Base-by-base conservation (phyloP, 345 rosid genomes). In the Bruguiera parviflora region DNA sequence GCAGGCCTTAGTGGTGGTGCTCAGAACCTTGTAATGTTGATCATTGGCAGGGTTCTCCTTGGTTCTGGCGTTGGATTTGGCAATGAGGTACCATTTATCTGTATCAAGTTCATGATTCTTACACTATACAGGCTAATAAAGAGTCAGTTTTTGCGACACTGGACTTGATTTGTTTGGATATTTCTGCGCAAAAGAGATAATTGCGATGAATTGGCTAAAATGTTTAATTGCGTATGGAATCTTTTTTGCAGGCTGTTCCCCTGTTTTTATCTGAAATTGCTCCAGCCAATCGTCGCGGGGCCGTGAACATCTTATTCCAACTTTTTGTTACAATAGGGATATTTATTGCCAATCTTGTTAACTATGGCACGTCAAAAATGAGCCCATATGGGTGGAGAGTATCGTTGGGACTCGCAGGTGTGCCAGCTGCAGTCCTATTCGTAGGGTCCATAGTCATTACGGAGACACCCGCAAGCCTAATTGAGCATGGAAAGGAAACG, bases 211-310 rank as follows among this genome's bases (percentile, higher is more conserved):
- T 43, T 43, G 49, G 18, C 19, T 43, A 13, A 43, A 43, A 43
- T 43, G 18, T 13, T 39, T 27, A 15, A 16, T 5, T 51, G 13
- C 27, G 0, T 57, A 11, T 21, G 1, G 31, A 21, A 5, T 39
- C 32, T 25, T 24, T 51, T 39, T 37, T 71, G 31, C 83, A 85
- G 90, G 88, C 87, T 4, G 87, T 84, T 62, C 96, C 92, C 1
- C 77, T 90, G 46, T 87, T 88, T 76, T 22, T 86, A 33, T 90
- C 94, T 3, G 90, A 88, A 72, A 81, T 88, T 47, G 89, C 90
- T 20, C 92, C 89, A 0, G 77, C 70, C 25, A 62, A 80, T 43
- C 73, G 69, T 49, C 70, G 92, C 3, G 93, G 96, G 73, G 92
- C 86, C 5, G 77, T 88, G 51, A 88, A 86, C 81, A 84, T 88